Evolutionary conservation across 169 alveolate species (phyloP), one percentile per base, ranked within the genome.

Genomic region (Plasmodium inui): DNA sequence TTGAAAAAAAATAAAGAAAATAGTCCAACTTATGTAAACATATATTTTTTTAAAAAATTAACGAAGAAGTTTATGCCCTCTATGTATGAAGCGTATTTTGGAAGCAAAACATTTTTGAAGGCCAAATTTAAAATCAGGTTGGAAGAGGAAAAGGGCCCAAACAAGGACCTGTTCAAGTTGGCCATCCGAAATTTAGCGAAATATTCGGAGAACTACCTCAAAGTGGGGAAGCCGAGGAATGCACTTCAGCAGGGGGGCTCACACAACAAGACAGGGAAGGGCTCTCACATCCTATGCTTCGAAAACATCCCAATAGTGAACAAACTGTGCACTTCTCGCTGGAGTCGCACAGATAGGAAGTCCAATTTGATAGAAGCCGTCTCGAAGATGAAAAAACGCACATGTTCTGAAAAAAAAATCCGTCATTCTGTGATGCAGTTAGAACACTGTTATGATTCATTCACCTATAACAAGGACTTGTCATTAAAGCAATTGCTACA

Each of bases 1-100:
- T 73, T 84, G 22, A 53, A 73, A 30, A 84, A 28, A 46, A 84
- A 84, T 53, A 84, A 84, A 32, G 32, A 5, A 28, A 53, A 53
- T 30, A 84, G 61, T 22, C 93, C 93, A 5, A 50, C 78, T 30
- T 84, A 84, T 73, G 67, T 84, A 44, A 84, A 73, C 26, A 84
- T 84, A 32, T 84, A 84, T 32, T 84, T 73, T 73, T 84, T 84
- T 84, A 84, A 84, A 84, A 84, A 84, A 74, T 84, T 84, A 74
- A 73, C 93, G 4, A 84, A 84, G 67, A 72, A 82, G 26, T 84
- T 84, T 73, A 74, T 46, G 44, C 83, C 84, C 9, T 84, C 93
- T 14, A 28, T 84, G 10, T 84, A 84, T 73, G 93, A 84, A 19
- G 93, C 93, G 5, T 84, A 84, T n/a, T 84, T 84, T 37, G 26